Percentiles rank a stretch among this genome's conserved stretches.
These are phyloP conservation scores for Melaleuca alternifolia DNA, from an alignment of 345 rosid species.

Conservation along the genomic window DNA sequence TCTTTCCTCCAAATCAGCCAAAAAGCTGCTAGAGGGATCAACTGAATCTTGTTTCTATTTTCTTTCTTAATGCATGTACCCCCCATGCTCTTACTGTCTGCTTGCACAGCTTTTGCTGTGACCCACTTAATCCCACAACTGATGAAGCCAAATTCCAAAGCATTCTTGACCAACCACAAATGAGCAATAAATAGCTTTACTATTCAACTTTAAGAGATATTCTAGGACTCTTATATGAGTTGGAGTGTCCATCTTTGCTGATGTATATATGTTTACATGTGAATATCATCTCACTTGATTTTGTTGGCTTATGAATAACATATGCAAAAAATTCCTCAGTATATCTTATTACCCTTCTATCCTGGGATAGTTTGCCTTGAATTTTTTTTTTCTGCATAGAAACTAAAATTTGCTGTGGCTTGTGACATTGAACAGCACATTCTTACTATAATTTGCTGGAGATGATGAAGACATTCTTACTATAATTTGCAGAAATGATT, in stretches of 20 bases:
- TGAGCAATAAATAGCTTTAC: not conserved
- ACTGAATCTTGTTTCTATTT: not conserved
- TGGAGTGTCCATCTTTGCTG: not conserved
- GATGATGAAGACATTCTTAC: not conserved
- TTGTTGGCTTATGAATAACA: not conserved
- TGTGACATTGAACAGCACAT: not conserved
- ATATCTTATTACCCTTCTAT: not conserved
- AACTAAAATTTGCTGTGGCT: not conserved
- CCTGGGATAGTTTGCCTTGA: not conserved
- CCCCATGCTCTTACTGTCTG: not conserved
- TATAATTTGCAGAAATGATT: not conserved
- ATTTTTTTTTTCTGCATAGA: not conserved
- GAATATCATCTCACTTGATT: not conserved
- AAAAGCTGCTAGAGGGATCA: not conserved
- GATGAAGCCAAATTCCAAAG: not conserved
- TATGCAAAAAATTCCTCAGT: not conserved
- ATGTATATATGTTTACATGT: not conserved
- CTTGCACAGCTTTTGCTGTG: not conserved
- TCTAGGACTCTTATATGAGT: not conserved
- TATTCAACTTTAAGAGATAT: not conserved
- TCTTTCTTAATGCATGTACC: not conserved
- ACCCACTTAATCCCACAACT: not conserved
- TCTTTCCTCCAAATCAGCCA: not conserved
- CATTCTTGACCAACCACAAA: not conserved
- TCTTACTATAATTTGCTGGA: not conserved